phyloP scores from a whole-genome alignment of 2,329 filamentous ascomycete genomes.

The Microsporum audouinii region DNA sequence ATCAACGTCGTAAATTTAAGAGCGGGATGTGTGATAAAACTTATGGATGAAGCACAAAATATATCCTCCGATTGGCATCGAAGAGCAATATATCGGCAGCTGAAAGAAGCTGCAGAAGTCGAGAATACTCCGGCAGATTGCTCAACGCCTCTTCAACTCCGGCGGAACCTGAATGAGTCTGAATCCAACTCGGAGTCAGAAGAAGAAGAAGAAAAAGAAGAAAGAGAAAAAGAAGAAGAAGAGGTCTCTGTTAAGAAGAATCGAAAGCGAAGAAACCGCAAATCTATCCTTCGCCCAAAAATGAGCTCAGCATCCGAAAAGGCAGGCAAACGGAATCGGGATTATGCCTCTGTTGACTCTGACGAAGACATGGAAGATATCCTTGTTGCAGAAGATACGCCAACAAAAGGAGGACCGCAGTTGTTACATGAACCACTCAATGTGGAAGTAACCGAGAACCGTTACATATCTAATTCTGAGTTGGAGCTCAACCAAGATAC shows the following conservation, averaged over 20 bases:
- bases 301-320: constrained; percentile 29
- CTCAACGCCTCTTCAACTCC: constrained; percentile 26
- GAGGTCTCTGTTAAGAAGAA: constrained; percentile 14
- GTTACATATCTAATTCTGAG: constrained; percentile 22
- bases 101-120: constrained; percentile 26
- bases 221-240: constrained; percentile 11
- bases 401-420: constrained; percentile 26
- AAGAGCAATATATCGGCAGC: constrained; percentile 32
- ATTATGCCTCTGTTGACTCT: constrained; percentile 19
- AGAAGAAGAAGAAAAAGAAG: constrained; percentile 22
- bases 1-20: constrained; percentile 27
- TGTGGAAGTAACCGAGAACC: constrained; percentile 22
- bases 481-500: constrained; percentile 5
- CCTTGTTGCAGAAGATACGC: constrained; percentile 23
- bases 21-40: constrained; percentile 23
- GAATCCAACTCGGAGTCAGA: constrained; percentile 12
- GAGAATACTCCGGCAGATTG: constrained; percentile 20
- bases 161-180: constrained; percentile 19
- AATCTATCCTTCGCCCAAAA: constrained; percentile 37
- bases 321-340: constrained; percentile 33
- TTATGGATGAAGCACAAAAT: constrained; percentile 29
- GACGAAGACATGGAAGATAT: constrained; percentile 24
- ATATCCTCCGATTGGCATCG: constrained; percentile 30
- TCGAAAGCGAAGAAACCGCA: constrained; percentile 25
- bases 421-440: constrained; percentile 26